Conservation (phyloP, 805 yeast species). For the Blastobotrys chiropterorum region DNA sequence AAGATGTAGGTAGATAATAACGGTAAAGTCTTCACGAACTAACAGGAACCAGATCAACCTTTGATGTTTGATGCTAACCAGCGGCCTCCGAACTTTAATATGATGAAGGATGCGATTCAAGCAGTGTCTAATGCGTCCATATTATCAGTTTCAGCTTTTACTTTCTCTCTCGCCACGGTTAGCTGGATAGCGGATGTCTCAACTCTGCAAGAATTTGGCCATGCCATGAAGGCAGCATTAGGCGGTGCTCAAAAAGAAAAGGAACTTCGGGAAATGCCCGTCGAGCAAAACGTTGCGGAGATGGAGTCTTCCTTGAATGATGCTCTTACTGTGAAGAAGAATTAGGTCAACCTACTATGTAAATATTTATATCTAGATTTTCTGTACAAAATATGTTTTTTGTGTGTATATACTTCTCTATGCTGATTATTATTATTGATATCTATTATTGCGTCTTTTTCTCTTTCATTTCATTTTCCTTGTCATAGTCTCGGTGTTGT, state of each 20-base stretch:
- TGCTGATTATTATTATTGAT: background rate
- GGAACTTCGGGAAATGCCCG: conserved; percentile 14
- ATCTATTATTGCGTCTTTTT: conserved; percentile 3
- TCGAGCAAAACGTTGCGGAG: conserved; percentile 18
- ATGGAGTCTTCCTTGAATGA: conserved; percentile 13
- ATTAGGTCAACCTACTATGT: background rate
- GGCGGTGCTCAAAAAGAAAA: conserved; percentile 53
- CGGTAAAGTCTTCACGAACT: too few relatives aligned
- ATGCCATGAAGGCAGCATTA: conserved; percentile 52
- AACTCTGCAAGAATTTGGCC: conserved; percentile 61
- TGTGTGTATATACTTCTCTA: background rate
- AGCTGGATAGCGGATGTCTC: conserved; percentile 79
- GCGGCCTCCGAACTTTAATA: conserved; percentile 74
- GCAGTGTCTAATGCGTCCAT: conserved; percentile 80
- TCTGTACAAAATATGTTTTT: conserved; percentile 1
- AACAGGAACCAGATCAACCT: conserved; percentile 66
- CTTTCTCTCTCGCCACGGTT: conserved; percentile 66
- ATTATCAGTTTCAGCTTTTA: conserved; percentile 62
- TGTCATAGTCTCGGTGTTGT: background rate
- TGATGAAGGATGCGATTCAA: conserved; percentile 74
- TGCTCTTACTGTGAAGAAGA: conserved; percentile 11
- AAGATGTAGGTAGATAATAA: conserved; percentile 40
- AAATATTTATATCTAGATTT: background rate
- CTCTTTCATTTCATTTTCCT: background rate
- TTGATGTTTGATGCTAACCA: conserved; percentile 78